Base-by-base conservation (phyloP, 495 filamentous ascomycete species). In the Neurospora pannonica region DNA sequence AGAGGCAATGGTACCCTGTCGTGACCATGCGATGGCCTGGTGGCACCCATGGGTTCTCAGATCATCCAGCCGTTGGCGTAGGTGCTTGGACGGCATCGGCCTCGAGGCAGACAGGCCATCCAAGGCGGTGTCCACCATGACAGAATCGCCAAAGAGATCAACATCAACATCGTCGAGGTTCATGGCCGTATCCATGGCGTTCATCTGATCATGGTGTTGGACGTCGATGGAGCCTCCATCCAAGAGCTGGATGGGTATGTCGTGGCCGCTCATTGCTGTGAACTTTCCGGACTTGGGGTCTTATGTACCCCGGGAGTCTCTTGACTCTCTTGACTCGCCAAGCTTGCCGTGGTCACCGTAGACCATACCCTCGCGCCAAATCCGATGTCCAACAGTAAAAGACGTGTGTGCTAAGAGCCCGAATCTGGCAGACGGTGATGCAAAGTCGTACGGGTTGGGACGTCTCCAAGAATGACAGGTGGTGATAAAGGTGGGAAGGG, bases 11-110 rank as follows among this genome's bases (percentile, higher is more conserved):
- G 90, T 94, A 72, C 96, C 96, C 78, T 90, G 85, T 73, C 91
- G 93, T 21, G 96, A 97, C 97, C 97, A 98, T 70, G 91, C 91
- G 71, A 98, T 88, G 75, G 88, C 91, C 93, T 95, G 92, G 84
- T 91, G 92, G 79, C 93, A 97, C 4, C 95, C 95, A 73, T 88
- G 87, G 70, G 87, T 77, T 54, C 93, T 90, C 79, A 97, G 87
- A 75, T 97, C 93, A 79, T 95, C 93, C 38, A 98, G 76, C 43
- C 92, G 90, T 78, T 91, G 89, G 39, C 87, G 86, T 15, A 97
- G 86, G 60, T 90, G 89, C 82, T 91, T 92, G 73, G 89, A 88
- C 4, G 87, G 84, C 9, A 86, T 83, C 21, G 83, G 82, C 28
- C 84, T 80, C 54, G 54, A 34, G 28, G 75, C 31, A 7, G 89